Conservation (phyloP, 2,329 filamentous ascomycete genomes). For the Sclerotinia minor region DNA sequence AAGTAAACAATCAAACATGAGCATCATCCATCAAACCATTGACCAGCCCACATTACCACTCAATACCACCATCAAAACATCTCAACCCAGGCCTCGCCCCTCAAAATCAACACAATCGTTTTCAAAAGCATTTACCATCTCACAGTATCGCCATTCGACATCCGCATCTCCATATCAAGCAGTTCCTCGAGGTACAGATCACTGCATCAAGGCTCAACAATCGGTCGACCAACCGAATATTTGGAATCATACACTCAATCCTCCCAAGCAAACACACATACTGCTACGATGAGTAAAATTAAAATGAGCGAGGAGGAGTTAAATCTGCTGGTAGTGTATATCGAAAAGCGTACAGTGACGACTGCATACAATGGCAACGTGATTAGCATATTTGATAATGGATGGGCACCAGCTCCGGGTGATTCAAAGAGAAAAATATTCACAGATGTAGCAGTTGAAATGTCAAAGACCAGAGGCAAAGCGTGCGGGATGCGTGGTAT, state of each 20-base stretch:
- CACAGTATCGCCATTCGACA: not conserved
- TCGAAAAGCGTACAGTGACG: too few relatives aligned
- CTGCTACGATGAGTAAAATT: not conserved
- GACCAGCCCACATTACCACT: not conserved
- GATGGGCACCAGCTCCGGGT: too few relatives aligned
- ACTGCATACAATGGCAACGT: too few relatives aligned
- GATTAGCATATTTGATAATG: too few relatives aligned
- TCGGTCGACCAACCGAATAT: not conserved
- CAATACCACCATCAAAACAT: not conserved
- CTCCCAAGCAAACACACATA: too few relatives aligned
- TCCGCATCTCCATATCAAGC: not conserved
- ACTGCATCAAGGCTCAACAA: not conserved
- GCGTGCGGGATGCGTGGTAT: too few relatives aligned
- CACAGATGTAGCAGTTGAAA: too few relatives aligned
- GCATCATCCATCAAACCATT: not conserved
- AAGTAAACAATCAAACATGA: not conserved
- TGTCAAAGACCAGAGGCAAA: too few relatives aligned
- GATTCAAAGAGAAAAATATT: too few relatives aligned
- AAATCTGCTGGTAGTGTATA: too few relatives aligned
- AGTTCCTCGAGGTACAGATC: not conserved
- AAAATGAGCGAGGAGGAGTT: not conserved
- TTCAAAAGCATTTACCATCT: not conserved
- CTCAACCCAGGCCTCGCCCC: not conserved
- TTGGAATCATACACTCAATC: not conserved
- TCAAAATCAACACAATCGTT: not conserved